Evolutionary conservation across 2,329 filamentous ascomycete genomes (phyloP), one percentile per base, ranked within the genome.

Genomic region (Monosporascus cannonballus): DNA sequence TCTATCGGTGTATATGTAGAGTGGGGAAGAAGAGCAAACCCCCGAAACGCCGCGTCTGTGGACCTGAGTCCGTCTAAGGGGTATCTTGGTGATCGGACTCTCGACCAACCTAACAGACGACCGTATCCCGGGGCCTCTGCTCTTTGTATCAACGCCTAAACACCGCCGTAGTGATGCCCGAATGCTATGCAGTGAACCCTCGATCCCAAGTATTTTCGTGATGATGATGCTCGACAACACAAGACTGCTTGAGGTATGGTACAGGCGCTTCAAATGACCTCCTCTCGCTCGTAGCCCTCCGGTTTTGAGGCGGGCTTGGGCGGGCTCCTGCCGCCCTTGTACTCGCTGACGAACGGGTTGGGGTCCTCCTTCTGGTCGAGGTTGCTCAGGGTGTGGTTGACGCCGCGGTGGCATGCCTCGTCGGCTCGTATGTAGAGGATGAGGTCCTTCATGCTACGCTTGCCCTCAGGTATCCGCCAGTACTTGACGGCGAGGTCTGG

Each of bases 341-440:
- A 96, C 61, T 85, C 79, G 69, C 85, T 89, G 46, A 90, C 86
- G 65, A 94, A 99, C 2, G 94, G 94, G 65, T 99, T 99, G 2
- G 93, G 92, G 65, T 99, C 94, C 36, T 85, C 78, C 50, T 83
- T 84, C 67, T 94, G 90, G 61, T 96, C 77, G 54, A 99, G 76
- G 67, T 97, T 97, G 49, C 88, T 85, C 42, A 99, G 73, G 0
- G 94, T 97, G 69, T 99, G 94, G 72, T 99, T 97, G 62, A 97
- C 93, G 66, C 96, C 94, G 36, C 94, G 81, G 66, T 96, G 91
- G 68, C 89, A 89, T 4, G 89, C 89, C 71, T 96, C 91, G 65
- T 93, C 89, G n/a, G 88, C 89, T 30, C 92, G 81, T 60, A 96
- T 89, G 68, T 97, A 96, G 49, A 94, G 73, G 50, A 97, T 78